Conservation (phyloP, 2,329 filamentous ascomycete genomes). For the Epichloe hybrida region DNA sequence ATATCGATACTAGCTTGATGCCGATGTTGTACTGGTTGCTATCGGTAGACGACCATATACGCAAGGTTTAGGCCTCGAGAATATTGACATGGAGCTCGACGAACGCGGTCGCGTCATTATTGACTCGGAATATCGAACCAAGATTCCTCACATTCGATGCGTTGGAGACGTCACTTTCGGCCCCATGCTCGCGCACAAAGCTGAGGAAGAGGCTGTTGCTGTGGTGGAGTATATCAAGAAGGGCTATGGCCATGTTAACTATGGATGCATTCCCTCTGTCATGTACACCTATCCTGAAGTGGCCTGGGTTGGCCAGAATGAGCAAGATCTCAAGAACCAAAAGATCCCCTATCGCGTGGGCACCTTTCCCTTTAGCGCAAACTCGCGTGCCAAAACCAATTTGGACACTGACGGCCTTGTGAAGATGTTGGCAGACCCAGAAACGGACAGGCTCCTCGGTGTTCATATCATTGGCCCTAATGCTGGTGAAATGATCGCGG, state of each 20-base stretch:
- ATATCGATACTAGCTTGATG: conserved; percentile 53
- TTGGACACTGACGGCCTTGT: conserved; percentile 90
- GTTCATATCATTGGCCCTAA: conserved; percentile 94
- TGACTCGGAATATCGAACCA: conserved; percentile 97
- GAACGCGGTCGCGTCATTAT: conserved; percentile 92
- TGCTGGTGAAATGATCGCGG: conserved; percentile 98
- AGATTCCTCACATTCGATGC: conserved; percentile 90
- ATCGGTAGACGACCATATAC: conserved; percentile 96
- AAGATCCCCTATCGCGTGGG: conserved; percentile 88
- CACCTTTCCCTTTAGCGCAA: conserved; percentile 88
- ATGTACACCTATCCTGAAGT: conserved; percentile 99
- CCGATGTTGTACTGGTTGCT: conserved; percentile 89
- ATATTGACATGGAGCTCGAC: conserved; percentile 81
- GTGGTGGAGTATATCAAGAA: conserved; percentile 96
- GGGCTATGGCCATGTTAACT: conserved; percentile 97
- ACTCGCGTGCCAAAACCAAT: conserved; percentile 98
- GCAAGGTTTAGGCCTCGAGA: conserved; percentile 79
- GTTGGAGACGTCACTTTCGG: conserved; percentile 95
- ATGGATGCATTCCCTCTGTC: conserved; percentile 85
- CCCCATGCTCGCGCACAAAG: conserved; percentile 98
- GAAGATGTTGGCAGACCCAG: conserved; percentile 91
- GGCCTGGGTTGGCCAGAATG: conserved; percentile 95
- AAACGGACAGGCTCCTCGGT: conserved; percentile 90
- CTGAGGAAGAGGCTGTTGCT: conserved; percentile 93
- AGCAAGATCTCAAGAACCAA: conserved; percentile 84